Evolutionary conservation across 2,329 filamentous ascomycete species (phyloP), one percentile per base, ranked within the genome.

Genomic region (Conoideocrella luteorostrata): DNA sequence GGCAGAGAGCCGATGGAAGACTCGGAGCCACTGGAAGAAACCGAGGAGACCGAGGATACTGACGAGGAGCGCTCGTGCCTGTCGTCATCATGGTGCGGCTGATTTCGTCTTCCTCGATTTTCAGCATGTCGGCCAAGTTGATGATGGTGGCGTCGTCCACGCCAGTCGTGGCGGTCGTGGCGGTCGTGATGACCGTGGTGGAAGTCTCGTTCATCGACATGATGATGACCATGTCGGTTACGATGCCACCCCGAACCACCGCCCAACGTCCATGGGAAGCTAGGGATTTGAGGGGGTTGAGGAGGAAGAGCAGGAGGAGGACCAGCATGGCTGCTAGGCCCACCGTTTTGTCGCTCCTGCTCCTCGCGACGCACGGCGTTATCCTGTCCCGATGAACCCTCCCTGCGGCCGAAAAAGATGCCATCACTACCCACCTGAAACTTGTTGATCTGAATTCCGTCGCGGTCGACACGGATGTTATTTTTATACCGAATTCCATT

Each of bases 1-100:
- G 75, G 74, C 1, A 81, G 70, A 2, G 74, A 78, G 28, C 70
- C 75, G 43, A 78, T 59, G 2, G 71, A 74, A 1, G 63, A 67
- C 4, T 50, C 58, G 1, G 63, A 67, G 17, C 56, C 59, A 7
- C 60, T 59, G 1, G 63, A 65, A 0, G 62, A 63, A 0, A 48
- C 50, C 1, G 63, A 67, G 0, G 65, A 66, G 0, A 52, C 50
- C 1, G 60, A 66, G 12, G 55, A 65, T 9, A 58, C 59, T 1
- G 62, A 66, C 0, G 59, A 64, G 0, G 64, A 68, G 4, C 50
- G 57, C n/a, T 41, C 44, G 7, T 48, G 50, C 15, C 43, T 40
- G 13, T 35, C 30, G 30, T 55, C 51, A 2, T 53, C 49, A 7
- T 43, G 34, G 10, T 51, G 26, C 11, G 10, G 17, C 26, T 17